These are phyloP conservation scores for Ceratocystis alfenasii DNA, from an alignment of 2,329 filamentous ascomycete genomes.

Conservation along the genomic window DNA sequence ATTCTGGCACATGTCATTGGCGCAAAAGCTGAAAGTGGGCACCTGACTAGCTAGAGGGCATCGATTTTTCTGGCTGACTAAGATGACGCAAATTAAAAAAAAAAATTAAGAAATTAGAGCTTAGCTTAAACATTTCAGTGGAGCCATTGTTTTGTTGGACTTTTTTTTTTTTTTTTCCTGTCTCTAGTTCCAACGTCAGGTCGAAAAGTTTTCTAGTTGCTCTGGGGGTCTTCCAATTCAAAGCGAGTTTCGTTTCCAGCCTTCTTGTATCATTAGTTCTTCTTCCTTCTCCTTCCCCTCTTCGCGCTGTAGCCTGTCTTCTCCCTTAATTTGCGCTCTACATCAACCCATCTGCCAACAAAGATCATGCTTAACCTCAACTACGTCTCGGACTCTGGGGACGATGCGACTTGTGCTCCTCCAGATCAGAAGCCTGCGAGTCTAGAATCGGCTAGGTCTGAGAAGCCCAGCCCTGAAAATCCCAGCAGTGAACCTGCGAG, in stretches of 20 bases:
- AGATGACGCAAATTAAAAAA: slow-evolving; percentile 12
- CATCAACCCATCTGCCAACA: not conserved
- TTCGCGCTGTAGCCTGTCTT: not conserved
- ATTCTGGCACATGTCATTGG: slow-evolving; percentile 17
- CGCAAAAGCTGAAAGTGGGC: not conserved
- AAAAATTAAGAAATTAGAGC: not conserved
- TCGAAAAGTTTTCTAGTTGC: too few relatives aligned
- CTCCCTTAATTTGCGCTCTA: not conserved
- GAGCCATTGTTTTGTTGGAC: slow-evolving; percentile 6
- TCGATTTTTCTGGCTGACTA: slow-evolving; percentile 11
- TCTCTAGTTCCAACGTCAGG: not conserved
- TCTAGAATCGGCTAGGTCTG: not conserved
- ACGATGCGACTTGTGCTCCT: not conserved
- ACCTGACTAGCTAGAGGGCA: slow-evolving; percentile 5
- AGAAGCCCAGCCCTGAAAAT: not conserved
- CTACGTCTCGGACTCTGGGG: slow-evolving; percentile 17
- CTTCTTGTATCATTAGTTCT: not conserved
- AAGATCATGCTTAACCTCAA: slow-evolving; percentile 14
- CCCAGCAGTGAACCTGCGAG: not conserved
- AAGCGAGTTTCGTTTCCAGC: too few relatives aligned
- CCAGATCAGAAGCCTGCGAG: not conserved
- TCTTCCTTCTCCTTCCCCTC: not conserved
- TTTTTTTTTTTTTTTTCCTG: not conserved
- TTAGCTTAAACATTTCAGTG: slow-evolving; percentile 8
- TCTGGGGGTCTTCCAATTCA: too few relatives aligned